phyloP scores from a whole-genome alignment of 768 basidiomycete species.

The Russula abietina region DNA sequence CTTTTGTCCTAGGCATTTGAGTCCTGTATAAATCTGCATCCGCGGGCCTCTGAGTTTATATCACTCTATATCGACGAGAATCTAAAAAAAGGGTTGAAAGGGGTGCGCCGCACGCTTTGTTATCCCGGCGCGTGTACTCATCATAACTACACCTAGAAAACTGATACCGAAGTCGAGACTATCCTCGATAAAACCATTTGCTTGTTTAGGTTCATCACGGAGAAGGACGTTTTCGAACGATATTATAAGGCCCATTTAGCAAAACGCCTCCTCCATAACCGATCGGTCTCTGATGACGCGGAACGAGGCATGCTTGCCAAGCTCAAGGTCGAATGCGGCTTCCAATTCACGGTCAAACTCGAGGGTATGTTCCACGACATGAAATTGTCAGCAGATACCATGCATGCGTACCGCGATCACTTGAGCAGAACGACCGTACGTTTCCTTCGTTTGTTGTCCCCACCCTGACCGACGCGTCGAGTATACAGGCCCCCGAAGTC shows the following conservation, averaged over 20 bases:
- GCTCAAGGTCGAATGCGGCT: constrained; percentile 93
- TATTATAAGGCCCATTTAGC: constrained; percentile 97
- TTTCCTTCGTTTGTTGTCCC: constrained; percentile 14
- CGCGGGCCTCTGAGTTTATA: constrained; percentile 87
- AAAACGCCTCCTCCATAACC: constrained; percentile 77
- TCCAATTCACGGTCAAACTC: constrained; percentile 94
- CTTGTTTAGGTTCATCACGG: constrained; percentile 87
- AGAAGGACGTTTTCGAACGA: constrained; percentile 96
- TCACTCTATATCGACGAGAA: constrained; percentile 97
- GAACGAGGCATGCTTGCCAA: constrained; percentile 97
- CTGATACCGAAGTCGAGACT: constrained; percentile 82
- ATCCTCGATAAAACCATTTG: constrained; percentile 94
- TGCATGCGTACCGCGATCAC: constrained; percentile 62
- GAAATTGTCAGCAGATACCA: constrained; percentile 78
- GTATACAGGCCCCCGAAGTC: constrained; percentile 56
- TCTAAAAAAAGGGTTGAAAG: constrained; percentile 89
- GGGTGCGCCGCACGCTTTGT: constrained; percentile 47
- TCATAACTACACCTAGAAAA: constrained; percentile 59
- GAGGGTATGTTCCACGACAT: constrained; percentile 99
- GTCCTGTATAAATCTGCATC: constrained; percentile 83
- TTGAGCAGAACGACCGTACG: constrained; percentile 58
- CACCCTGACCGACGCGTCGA: constrained; percentile 12
- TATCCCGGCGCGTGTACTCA: not conserved
- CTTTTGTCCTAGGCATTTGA: constrained; percentile 68
- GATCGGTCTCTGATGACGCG: constrained; percentile 94